A percentile compares a stretch with the other conserved stretches of the same genome.
Evolutionary conservation across 176 grass and related monocot genomes (phyloP).

Genomic region (Musa beccarii): DNA sequence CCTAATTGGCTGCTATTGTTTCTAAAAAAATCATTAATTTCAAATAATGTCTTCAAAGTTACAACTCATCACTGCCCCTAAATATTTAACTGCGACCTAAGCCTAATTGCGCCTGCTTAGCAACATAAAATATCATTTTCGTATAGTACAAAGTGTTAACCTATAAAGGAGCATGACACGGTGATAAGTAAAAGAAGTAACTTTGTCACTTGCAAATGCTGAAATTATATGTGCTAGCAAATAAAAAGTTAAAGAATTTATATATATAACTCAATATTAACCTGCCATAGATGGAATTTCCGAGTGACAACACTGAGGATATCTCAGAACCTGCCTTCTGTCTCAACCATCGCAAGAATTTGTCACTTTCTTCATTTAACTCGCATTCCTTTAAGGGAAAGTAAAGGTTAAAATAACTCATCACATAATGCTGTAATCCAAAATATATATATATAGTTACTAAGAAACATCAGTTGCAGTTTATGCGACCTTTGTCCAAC

Average conservation of each 20-base stretch:
- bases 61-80: no score
- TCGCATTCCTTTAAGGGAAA: background rate
- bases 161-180: background rate
- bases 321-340: slow-evolving; percentile 26
- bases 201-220: no score
- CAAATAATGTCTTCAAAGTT: background rate
- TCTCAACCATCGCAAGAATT: slow-evolving; percentile 44
- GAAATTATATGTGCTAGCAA: background rate
- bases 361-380: background rate
- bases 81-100: background rate
- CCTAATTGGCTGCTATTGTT: background rate
- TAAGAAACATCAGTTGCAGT: no score
- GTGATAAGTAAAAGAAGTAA: background rate
- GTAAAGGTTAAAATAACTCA: background rate
- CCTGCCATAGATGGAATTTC: slow-evolving; percentile 41
- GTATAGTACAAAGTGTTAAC: no score
- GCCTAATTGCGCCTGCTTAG: background rate
- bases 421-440: background rate
- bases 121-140: background rate
- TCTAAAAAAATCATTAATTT: background rate
- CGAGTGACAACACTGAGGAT: slow-evolving; percentile 34
- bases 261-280: background rate
- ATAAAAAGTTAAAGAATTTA: background rate
- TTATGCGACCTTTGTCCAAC: background rate
- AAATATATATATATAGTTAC: background rate